phyloP scores from a whole-genome alignment of 257 asterid genomes.

The Ligustrum vulgare region DNA sequence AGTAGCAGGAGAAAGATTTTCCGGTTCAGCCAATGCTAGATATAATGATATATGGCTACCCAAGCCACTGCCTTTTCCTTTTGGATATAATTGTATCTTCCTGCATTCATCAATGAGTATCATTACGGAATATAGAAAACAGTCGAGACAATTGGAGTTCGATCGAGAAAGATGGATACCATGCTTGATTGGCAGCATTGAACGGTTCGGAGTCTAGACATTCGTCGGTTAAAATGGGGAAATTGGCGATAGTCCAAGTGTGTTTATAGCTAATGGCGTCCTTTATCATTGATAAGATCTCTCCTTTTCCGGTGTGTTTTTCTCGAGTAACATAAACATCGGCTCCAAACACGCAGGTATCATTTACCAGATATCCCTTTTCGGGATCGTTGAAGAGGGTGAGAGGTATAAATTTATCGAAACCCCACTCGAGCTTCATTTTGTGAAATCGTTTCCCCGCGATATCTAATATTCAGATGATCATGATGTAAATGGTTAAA shows the following conservation, averaged over 20 bases:
- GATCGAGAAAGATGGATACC: conserved; percentile 29
- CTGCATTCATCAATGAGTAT: conserved; percentile 27
- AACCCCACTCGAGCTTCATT: conserved; percentile 57
- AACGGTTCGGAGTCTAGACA: conserved; percentile 49
- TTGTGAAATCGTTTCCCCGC: conserved; percentile 53
- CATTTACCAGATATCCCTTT: conserved; percentile 58
- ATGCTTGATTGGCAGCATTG: conserved; percentile 44
- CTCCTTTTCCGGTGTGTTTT: conserved; percentile 41
- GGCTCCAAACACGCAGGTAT: conserved; percentile 63
- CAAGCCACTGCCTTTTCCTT: conserved; percentile 57
- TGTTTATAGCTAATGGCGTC: conserved; percentile 44
- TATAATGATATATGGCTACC: conserved; percentile 49
- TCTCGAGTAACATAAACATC: conserved; percentile 55
- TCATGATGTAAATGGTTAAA: too few relatives aligned
- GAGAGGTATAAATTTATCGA: conserved; percentile 54
- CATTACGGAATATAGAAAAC: neutral
- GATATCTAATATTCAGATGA: conserved; percentile 17
- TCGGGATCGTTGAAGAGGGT: conserved; percentile 41
- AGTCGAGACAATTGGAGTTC: neutral
- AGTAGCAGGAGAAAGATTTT: conserved; percentile 35
- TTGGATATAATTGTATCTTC: conserved; percentile 61
- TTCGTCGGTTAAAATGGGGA: conserved; percentile 29
- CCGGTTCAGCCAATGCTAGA: conserved; percentile 60
- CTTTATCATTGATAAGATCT: conserved; percentile 54
- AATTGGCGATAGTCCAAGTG: conserved; percentile 41